A percentile compares a stretch with the other conserved stretches of the same genome.
Evolutionary conservation across 2,329 filamentous ascomycete genomes (phyloP).

Genomic region (Cytospora piceicola): DNA sequence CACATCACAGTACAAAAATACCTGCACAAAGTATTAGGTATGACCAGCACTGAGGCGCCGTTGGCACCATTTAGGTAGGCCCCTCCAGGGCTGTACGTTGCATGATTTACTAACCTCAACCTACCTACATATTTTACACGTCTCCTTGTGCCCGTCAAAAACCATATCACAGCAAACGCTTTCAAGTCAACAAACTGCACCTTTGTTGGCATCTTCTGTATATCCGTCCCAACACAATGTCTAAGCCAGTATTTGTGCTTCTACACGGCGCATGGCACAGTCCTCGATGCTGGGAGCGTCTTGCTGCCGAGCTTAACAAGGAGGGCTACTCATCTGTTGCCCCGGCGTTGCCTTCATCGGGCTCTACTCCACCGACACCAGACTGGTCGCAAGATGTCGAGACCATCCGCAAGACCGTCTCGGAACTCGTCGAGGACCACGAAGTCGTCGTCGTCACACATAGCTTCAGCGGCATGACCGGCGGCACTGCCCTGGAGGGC

Average conservation of each 20-base stretch:
- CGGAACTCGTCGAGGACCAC: conserved; percentile 26
- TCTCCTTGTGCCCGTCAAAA: no score
- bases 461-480: conserved; percentile 36
- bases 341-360: conserved; percentile 33
- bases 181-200: neutral
- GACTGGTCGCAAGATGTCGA: conserved; percentile 32
- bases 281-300: conserved; percentile 31
- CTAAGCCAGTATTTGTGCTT: conserved; percentile 33
- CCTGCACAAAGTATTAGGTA: no score
- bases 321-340: conserved; percentile 31
- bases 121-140: no score
- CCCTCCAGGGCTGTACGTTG: no score
- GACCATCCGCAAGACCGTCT: conserved; percentile 30
- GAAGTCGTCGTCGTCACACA: conserved; percentile 35
- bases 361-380: conserved; percentile 30
- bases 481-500: conserved; percentile 34
- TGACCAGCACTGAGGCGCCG: no score
- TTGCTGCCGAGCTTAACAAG: conserved; percentile 30
- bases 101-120: no score
- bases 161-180: neutral
- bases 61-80: no score
- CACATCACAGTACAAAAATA: no score
- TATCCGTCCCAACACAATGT: conserved; percentile 21
- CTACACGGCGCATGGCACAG: conserved; percentile 36
- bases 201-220: neutral